Evolutionary conservation across 306 rosid genomes (phyloP).

Genomic region (Neltuma alba): DNA sequence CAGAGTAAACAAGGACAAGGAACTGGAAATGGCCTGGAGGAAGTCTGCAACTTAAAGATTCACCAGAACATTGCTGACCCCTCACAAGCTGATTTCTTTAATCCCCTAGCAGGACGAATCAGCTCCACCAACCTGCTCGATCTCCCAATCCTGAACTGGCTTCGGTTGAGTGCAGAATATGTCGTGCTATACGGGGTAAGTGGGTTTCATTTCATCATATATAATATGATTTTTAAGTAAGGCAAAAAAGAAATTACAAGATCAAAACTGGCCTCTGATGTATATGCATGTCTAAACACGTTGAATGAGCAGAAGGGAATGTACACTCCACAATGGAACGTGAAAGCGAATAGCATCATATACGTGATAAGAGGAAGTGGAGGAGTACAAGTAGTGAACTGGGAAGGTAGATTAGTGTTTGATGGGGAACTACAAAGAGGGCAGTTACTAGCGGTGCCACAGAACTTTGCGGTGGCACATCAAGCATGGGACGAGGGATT

Average conservation of each 20-base stretch:
- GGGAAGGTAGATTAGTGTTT: slow-evolving; percentile 45
- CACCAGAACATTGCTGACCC: slow-evolving; percentile 26
- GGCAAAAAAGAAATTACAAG: no score
- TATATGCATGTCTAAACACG: not conserved
- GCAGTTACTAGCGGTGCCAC: slow-evolving; percentile 63
- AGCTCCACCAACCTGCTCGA: slow-evolving; percentile 25
- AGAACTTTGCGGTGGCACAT: slow-evolving; percentile 53
- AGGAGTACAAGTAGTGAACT: slow-evolving; percentile 53
- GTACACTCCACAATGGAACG: slow-evolving; percentile 58
- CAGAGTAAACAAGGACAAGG: not conserved
- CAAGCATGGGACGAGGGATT: slow-evolving; percentile 54
- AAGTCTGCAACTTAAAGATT: slow-evolving; percentile 30
- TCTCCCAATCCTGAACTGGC: slow-evolving; percentile 28
- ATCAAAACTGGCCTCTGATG: not conserved
- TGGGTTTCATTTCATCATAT: not conserved
- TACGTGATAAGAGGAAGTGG: slow-evolving; percentile 60
- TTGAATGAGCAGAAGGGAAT: slow-evolving; percentile 44
- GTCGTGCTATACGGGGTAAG: slow-evolving; percentile 34
- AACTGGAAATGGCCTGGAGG: not conserved
- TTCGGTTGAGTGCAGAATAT: slow-evolving; percentile 35
- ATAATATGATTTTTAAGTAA: no score
- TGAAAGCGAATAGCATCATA: slow-evolving; percentile 47
- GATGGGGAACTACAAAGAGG: slow-evolving; percentile 49
- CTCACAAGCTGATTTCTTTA: slow-evolving; percentile 28
- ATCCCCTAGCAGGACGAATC: slow-evolving; percentile 39